Evolutionary conservation across 768 basidiomycete genomes (phyloP).

Genomic region (Krasilnikovozyma curviuscula): DNA sequence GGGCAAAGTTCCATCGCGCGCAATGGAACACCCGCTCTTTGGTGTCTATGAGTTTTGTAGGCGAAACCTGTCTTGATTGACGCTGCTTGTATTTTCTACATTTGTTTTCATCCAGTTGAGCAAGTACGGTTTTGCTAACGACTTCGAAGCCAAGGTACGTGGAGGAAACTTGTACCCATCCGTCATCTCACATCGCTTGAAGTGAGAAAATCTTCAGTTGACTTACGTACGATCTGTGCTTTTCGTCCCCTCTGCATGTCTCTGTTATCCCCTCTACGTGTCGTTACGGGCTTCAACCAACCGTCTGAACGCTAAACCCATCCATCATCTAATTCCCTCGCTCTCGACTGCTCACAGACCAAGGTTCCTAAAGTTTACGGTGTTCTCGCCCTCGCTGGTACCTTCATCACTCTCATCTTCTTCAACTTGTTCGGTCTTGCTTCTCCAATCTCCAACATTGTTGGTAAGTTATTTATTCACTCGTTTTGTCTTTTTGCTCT

Average conservation of each 20-base stretch:
- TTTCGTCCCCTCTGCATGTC: background rate
- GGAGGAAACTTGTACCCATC: too few relatives aligned
- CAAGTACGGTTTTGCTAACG: constrained; percentile 60
- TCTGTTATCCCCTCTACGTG: background rate
- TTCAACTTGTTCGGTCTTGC: constrained; percentile 48
- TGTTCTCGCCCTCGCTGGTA: constrained; percentile 48
- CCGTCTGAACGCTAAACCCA: too few relatives aligned
- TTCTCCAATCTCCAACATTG: constrained; percentile 73
- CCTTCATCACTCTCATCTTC: constrained; percentile 31
- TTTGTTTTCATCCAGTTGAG: constrained; percentile 25
- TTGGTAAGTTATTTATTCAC: constrained; percentile 24
- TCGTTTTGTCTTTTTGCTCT: too few relatives aligned
- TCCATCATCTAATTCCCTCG: background rate
- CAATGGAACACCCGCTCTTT: background rate
- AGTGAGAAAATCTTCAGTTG: too few relatives aligned
- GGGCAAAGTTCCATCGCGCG: background rate
- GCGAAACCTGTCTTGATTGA: background rate
- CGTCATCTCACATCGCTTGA: too few relatives aligned
- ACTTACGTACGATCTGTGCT: too few relatives aligned
- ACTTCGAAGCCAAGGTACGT: constrained; percentile 54
- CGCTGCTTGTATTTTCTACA: background rate
- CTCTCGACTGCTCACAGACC: constrained; percentile 34
- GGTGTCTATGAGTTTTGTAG: background rate
- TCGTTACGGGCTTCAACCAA: background rate
- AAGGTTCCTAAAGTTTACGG: constrained; percentile 83